These are phyloP conservation scores for Kingdonia uniflora DNA, from an alignment of 164 flowering plant species.

Conservation along the genomic window DNA sequence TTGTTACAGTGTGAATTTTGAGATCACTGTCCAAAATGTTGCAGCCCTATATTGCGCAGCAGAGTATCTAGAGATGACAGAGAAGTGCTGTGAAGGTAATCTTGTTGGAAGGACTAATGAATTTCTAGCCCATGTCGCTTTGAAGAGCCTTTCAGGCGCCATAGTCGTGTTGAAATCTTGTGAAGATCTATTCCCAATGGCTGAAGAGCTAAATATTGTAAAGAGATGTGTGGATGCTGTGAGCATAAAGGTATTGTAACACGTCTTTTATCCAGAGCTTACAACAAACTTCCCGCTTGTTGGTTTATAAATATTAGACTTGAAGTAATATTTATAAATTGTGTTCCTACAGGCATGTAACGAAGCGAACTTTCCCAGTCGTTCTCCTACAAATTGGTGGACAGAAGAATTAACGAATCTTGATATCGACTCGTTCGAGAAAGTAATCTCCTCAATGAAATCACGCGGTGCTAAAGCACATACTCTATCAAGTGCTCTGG, in stretches of 20 bases:
- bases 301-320: too few relatives aligned
- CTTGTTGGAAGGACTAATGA: slow-evolving; percentile 72
- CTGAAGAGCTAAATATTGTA: slow-evolving; percentile 56
- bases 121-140: slow-evolving; percentile 58
- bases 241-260: slow-evolving; percentile 56
- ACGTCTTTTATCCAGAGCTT: too few relatives aligned
- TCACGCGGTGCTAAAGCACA: slow-evolving; percentile 50
- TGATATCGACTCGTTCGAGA: slow-evolving; percentile 35
- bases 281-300: too few relatives aligned
- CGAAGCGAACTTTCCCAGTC: slow-evolving; percentile 76
- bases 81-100: slow-evolving; percentile 50
- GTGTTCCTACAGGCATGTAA: slow-evolving; percentile 49
- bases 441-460: slow-evolving; percentile 50
- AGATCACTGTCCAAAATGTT: slow-evolving; percentile 75
- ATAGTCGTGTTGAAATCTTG: slow-evolving; percentile 67
- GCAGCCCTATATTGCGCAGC: slow-evolving; percentile 86
- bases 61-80: slow-evolving; percentile 83
- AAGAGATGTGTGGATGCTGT: slow-evolving; percentile 57
- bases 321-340: too few relatives aligned
- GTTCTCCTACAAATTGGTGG: slow-evolving; percentile 90
- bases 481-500: slow-evolving; percentile 48
- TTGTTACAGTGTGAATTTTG: slow-evolving; percentile 89
- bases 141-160: slow-evolving; percentile 59
- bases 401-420: slow-evolving; percentile 64
- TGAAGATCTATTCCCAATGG: slow-evolving; percentile 58